These are phyloP conservation scores for Zymoseptoria pseudotritici DNA, from an alignment of 2,329 filamentous ascomycete genomes.

Conservation along the genomic window DNA sequence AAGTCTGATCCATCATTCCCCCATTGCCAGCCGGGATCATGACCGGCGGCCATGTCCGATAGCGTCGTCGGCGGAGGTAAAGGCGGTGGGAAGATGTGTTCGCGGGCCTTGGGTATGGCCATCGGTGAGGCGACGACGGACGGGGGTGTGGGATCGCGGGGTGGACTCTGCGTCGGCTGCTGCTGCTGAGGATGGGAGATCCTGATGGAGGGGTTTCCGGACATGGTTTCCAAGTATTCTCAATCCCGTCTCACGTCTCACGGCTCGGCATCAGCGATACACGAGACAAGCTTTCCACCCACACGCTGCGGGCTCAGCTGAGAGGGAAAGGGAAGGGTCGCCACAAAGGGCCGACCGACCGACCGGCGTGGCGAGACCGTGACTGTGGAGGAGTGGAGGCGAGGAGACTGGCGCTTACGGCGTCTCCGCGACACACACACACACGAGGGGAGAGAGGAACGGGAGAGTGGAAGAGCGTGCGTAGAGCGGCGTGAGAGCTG, in stretches of 20 bases:
- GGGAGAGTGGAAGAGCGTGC: neutral
- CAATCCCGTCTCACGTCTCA: slow-evolving; percentile 6
- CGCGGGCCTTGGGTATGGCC: slow-evolving; percentile 54
- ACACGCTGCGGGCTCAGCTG: neutral
- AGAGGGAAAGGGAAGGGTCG: neutral
- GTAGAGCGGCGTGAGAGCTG: neutral
- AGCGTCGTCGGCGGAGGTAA: slow-evolving; percentile 57
- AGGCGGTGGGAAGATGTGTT: slow-evolving; percentile 49
- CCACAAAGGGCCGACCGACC: too few species aligned
- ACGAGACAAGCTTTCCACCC: slow-evolving; percentile 1
- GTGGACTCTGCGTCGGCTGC: slow-evolving; percentile 29
- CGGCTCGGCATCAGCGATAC: slow-evolving; percentile 3
- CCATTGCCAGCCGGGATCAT: slow-evolving; percentile 58
- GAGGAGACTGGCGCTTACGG: slow-evolving; percentile 4
- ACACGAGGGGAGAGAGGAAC: neutral
- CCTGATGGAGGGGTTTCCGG: slow-evolving; percentile 28
- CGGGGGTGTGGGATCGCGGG: slow-evolving; percentile 31
- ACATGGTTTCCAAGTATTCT: slow-evolving; percentile 9
- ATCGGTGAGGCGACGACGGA: slow-evolving; percentile 45
- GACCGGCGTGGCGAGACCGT: too few species aligned
- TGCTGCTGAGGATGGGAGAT: slow-evolving; percentile 33
- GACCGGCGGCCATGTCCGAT: slow-evolving; percentile 47
- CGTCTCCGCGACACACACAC: slow-evolving; percentile 1
- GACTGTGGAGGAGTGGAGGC: neutral
- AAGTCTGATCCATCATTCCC: slow-evolving; percentile 48